Conservation (phyloP, 805 yeast species). For the Pichia deserticola region DNA sequence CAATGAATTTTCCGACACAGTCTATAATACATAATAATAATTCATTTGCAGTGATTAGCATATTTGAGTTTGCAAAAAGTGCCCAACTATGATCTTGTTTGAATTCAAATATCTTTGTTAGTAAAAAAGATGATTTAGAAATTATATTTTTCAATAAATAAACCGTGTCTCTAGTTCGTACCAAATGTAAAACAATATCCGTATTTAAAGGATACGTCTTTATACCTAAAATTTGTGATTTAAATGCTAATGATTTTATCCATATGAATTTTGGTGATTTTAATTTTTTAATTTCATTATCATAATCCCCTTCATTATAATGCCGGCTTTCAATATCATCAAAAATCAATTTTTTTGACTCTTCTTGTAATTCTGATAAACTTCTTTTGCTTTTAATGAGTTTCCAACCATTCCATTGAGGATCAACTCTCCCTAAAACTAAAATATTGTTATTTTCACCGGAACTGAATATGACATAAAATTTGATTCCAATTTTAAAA, state of each 20-base stretch:
- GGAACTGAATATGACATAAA: not conserved
- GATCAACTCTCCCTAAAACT: not conserved
- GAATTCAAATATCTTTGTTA: not conserved
- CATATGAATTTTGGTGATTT: not conserved
- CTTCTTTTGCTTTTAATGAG: not conserved
- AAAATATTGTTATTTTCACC: not conserved
- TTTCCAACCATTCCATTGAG: not conserved
- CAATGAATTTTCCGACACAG: conserved; percentile 43
- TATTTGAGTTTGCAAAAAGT: not conserved
- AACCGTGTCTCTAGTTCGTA: not conserved
- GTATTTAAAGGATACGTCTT: not conserved
- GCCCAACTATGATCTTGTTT: not conserved
- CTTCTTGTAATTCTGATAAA: not conserved
- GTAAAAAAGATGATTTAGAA: not conserved
- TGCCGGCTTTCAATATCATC: not conserved
- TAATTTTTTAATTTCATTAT: too few relatives aligned
- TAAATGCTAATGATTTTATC: not conserved
- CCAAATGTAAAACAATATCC: not conserved
- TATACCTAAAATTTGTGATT: not conserved
- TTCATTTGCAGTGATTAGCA: not conserved
- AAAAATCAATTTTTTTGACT: not conserved
- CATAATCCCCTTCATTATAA: not conserved
- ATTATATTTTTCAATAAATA: not conserved
- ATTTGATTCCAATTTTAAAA: not conserved
- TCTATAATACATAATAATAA: conserved; percentile 39